phyloP scores from a whole-genome alignment of 1,284 basidiomycete species.

The Apiotrichum montevideense region DNA sequence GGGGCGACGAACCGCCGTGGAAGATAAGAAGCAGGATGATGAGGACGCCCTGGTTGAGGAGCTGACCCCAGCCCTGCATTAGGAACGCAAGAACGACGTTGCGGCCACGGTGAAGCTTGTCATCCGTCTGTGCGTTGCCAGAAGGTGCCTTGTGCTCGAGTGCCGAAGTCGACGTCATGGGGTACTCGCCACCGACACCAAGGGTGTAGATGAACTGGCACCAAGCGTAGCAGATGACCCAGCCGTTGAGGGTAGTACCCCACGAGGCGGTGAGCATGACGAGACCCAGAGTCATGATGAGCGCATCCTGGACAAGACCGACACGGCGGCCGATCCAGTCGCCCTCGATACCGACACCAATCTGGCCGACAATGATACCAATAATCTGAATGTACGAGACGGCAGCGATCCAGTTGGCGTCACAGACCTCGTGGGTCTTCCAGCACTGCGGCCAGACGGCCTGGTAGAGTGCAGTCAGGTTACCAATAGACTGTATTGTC shows the following conservation, averaged over 20 bases:
- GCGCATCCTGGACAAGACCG: conserved; percentile 49
- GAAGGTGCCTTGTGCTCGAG: conserved; percentile 48
- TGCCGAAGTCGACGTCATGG: conserved; percentile 53
- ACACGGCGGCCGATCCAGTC: conserved; percentile 55
- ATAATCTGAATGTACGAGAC: conserved; percentile 34
- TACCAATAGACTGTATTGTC: conserved; percentile 50
- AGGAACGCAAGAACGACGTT: conserved; percentile 53
- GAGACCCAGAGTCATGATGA: conserved; percentile 49
- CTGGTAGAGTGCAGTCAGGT: conserved; percentile 49
- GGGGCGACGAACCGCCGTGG: conserved; percentile 41
- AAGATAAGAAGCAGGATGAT: conserved; percentile 53
- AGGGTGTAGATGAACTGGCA: conserved; percentile 52
- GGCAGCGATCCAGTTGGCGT: conserved; percentile 49
- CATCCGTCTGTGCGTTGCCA: conserved; percentile 48
- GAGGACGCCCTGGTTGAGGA: conserved; percentile 52
- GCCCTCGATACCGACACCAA: conserved; percentile 53
- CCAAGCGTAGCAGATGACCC: conserved; percentile 53
- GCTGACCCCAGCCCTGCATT: conserved; percentile 53
- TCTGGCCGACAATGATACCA: conserved; percentile 54
- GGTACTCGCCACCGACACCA: conserved; percentile 53
- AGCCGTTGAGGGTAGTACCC: conserved; percentile 52
- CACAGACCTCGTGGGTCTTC: conserved; percentile 48
- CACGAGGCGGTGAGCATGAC: conserved; percentile 54
- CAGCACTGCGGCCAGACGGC: conserved; percentile 53
- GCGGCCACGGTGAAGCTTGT: conserved; percentile 54